A percentile compares a stretch with the other conserved stretches of the same genome.
Conservation (phyloP, 1,139 yeast species). For the Suhomyces bokatorum region DNA sequence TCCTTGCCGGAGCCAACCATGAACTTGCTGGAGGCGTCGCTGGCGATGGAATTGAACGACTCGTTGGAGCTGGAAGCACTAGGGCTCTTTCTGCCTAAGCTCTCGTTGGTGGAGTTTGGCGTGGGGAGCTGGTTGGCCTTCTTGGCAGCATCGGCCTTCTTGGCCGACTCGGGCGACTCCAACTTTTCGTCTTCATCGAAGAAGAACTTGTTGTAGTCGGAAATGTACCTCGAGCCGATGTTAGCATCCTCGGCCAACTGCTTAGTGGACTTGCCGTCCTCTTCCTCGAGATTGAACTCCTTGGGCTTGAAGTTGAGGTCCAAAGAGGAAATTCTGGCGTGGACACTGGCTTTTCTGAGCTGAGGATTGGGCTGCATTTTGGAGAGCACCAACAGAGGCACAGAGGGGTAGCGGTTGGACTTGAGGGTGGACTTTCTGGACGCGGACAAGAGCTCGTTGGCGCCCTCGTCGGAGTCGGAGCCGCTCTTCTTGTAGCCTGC, state of each 20-base stretch:
- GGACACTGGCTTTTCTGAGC: constrained; percentile 7
- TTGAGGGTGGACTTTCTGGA: constrained; percentile 37
- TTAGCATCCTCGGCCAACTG: constrained; percentile 19
- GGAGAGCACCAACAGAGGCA: constrained; percentile 27
- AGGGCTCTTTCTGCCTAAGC: constrained; percentile 28
- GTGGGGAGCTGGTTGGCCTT: constrained; percentile 20
- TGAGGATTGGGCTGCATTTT: constrained; percentile 4
- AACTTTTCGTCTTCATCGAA: constrained; percentile 25
- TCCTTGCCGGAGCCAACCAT: constrained; percentile 29
- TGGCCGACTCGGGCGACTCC: constrained; percentile 9
- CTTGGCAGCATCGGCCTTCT: constrained; percentile 8
- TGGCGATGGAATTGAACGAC: constrained; percentile 40
- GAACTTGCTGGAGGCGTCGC: constrained; percentile 39
- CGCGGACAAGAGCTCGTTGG: constrained; percentile 25
- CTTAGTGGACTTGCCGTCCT: constrained; percentile 10
- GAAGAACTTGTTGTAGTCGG: constrained; percentile 37
- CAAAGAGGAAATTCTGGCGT: constrained; percentile 26
- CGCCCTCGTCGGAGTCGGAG: constrained; percentile 17
- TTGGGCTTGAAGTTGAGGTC: constrained; percentile 30
- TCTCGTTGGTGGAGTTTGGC: constrained; percentile 17
- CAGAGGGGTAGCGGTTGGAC: constrained; percentile 41
- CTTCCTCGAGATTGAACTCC: constrained; percentile 16
- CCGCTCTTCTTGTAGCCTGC: constrained; percentile 1
- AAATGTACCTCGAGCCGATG: constrained; percentile 27
- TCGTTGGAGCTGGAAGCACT: constrained; percentile 22